Base-by-base conservation (phyloP, 2,329 filamentous ascomycete genomes). In the Diplodia corticola region DNA sequence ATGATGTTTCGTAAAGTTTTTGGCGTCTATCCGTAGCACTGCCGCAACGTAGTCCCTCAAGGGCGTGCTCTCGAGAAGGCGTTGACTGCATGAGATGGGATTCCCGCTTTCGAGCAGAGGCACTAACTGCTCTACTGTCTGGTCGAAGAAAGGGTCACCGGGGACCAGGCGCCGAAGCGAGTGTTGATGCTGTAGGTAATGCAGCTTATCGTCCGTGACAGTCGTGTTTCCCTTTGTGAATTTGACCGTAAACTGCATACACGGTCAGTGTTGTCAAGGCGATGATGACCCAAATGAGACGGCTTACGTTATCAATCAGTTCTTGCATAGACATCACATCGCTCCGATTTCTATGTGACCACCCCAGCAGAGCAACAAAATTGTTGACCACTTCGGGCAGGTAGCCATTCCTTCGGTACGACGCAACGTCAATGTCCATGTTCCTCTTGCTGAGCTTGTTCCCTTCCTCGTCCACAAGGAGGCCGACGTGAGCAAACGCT, bases 191-290 rank as follows among this genome's bases (percentile, higher is more conserved):
- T 97, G 92, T 57, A 98, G 85, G 76, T 89, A 92, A 71, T 87
- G 85, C 17, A 98, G 84, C 75, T 98, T 99, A 57, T 88, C 87
- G 60, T 89, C 85, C 22, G 90, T 88, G 20, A 97, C 91, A 15
- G 90, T 89, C 6, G 93, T 92, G 75, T 97, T 93, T 10, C 94
- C 94, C 71, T 90, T 91, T 3, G 93, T 98, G 79, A 97, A 96
- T 73, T 92, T 93, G 70, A 96, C 84, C 53, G 89, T 88, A 75
- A 97, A 94, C 86, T 92, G 33, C 1, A 28, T 13, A 15, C 17
- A 22, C 5, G 5, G 61, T 69, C 30, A 70, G 59, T 20, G 7
- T 28, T 13, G 30, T 12, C 1, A 10, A 33, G 28, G 9, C 17
- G 12, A n/a, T 17, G n/a, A n/a, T 5, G 7, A 26, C 10, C 4